A percentile compares a stretch with the other conserved stretches of the same genome.
These are phyloP conservation scores for Kuraishia molischiana DNA, from an alignment of 805 yeast species.

Conservation along the genomic window DNA sequence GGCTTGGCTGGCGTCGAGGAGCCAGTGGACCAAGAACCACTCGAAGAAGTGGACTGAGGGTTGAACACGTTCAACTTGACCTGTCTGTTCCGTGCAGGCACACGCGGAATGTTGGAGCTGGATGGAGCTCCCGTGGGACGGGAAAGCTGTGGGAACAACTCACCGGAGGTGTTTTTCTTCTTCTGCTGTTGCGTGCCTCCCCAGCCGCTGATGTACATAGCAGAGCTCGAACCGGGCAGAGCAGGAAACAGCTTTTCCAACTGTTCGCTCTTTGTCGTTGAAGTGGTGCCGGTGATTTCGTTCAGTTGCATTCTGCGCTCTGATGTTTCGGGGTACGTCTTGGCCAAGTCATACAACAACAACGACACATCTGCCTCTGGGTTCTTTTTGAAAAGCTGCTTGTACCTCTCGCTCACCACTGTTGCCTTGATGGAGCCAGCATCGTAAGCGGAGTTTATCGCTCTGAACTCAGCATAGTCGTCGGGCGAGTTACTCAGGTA, in stretches of 20 bases:
- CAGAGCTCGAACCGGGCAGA: slow-evolving; percentile 20
- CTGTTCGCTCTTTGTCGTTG: slow-evolving; percentile 13
- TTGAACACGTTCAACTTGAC: slow-evolving; percentile 9
- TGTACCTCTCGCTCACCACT: slow-evolving; percentile 37
- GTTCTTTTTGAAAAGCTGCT: slow-evolving; percentile 31
- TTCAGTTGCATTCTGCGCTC: slow-evolving; percentile 24
- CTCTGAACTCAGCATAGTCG: slow-evolving; percentile 37
- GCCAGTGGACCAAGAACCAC: slow-evolving; percentile 4
- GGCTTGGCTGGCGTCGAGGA: slow-evolving; percentile 2
- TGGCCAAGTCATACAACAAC: slow-evolving; percentile 51
- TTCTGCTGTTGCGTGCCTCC: slow-evolving; percentile 20
- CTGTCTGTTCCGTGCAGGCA: not conserved
- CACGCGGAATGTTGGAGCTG: not conserved
- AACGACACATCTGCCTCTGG: slow-evolving; percentile 42
- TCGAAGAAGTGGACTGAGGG: slow-evolving; percentile 17
- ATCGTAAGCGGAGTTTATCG: slow-evolving; percentile 37
- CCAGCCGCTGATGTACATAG: not conserved
- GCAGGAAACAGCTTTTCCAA: slow-evolving; percentile 38
- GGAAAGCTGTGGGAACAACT: slow-evolving; percentile 3
- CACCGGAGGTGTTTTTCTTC: slow-evolving; percentile 22
- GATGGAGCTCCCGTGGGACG: slow-evolving; percentile 3
- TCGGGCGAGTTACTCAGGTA: slow-evolving; percentile 47
- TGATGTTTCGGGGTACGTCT: slow-evolving; percentile 40
- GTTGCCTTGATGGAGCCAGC: slow-evolving; percentile 34
- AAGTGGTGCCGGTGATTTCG: slow-evolving; percentile 21